Base-by-base conservation (phyloP, 345 rosid species). In the Arabis hirsuta region DNA sequence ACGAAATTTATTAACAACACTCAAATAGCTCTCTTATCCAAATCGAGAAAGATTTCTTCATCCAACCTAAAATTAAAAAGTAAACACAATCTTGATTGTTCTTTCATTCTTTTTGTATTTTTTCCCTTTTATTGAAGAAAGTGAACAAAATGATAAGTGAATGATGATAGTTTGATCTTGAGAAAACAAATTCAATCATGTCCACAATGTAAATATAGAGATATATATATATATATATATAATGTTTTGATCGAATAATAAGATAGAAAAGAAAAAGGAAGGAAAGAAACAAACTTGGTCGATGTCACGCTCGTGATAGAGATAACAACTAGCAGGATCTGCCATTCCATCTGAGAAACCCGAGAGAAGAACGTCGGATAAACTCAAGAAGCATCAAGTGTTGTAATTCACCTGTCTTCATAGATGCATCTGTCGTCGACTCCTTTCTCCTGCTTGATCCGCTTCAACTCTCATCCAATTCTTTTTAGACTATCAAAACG, bases 341-440 rank as follows among this genome's bases (percentile, higher is more conserved):
- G 97, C 99, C 99, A 95, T 95, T 95, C 99, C 99, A 95, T 95
- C 90, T 88, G 97, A 90, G 81, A 85, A 78, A 73, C 41, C 73
- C 58, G 79, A 65, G 56, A 77, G 78, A 84, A 77, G 68, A 79
- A 83, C 77, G 81, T 67, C 79, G 79, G 73, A 71, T 77, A 73
- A 69, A 81, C 80, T 82, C 81, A 79, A 81, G 83, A 69, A 76
- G 79, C 89, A 88, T 85, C 79, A 79, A 81, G 81, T 75, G 79
- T 62, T 75, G 78, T 67, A 61, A 77, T 77, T 79, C 80, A 81
- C 88, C 84, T 71, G 90, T 88, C 98, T 85, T 86, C 98, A 90
- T 90, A 83, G 94, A 87, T 85, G 88, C 88, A 88, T 86, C 73
- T 75, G 89, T 66, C 82, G 72, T 69, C 65, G 78, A 48, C 76